Conservation (phyloP, 1,284 basidiomycete species). For the Cutaneotrichosporon daszewskae region DNA sequence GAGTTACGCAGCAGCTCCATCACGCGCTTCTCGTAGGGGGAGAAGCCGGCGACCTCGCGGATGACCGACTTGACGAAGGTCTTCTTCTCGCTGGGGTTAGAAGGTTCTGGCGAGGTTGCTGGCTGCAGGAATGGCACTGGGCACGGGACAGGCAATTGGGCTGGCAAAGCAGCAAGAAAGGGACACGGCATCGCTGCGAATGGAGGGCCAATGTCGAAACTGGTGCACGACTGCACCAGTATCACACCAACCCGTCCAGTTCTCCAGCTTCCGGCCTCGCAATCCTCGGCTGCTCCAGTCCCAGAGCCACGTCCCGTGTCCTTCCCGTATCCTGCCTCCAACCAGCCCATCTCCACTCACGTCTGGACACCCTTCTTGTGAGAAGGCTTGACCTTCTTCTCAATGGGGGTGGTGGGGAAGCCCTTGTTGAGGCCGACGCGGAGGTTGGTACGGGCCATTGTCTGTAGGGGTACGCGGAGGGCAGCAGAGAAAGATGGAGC, state of each 20-base stretch:
- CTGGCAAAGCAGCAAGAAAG: no score
- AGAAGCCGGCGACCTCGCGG: conserved; percentile 95
- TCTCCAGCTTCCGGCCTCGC: no score
- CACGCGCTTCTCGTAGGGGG: conserved; percentile 96
- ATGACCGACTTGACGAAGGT: conserved; percentile 86
- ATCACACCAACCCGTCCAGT: no score
- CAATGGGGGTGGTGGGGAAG: conserved; percentile 82
- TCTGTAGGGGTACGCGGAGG: not conserved
- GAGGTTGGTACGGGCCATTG: conserved; percentile 59
- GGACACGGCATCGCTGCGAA: no score
- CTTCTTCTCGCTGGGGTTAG: conserved; percentile 56
- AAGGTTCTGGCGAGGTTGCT: not conserved
- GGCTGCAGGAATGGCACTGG: not conserved
- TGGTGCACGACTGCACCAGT: no score
- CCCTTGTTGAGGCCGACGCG: conserved; percentile 89
- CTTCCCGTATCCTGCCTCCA: not conserved
- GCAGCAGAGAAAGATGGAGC: not conserved
- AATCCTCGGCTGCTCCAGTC: not conserved
- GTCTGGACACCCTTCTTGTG: conserved; percentile 83
- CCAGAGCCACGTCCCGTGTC: no score
- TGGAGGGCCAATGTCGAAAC: no score
- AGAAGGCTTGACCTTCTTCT: conserved; percentile 71
- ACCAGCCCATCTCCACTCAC: conserved; percentile 26
- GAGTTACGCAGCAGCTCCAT: conserved; percentile 99
- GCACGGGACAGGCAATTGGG: not conserved